Base-by-base conservation (phyloP, 345 rosid genomes). In the Rhizophora mangle region DNA sequence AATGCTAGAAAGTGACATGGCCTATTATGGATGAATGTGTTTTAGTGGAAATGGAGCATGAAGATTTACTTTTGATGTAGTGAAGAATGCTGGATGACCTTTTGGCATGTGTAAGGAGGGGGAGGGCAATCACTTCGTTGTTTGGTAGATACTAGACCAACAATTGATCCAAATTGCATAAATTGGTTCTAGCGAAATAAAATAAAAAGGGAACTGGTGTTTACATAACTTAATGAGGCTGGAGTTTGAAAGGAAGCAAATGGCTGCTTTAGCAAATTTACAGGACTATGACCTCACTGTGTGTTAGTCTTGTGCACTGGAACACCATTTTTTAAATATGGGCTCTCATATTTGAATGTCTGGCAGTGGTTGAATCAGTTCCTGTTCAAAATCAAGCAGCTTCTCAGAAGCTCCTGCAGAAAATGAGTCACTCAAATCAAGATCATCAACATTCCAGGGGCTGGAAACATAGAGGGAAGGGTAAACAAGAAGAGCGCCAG, bases 351-450 rank as follows among this genome's bases (percentile, higher is more conserved):
- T 43, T 10, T 74, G 37, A 62, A 55, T 21, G 36, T 77, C 57
- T 79, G 64, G 62, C 81, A 89, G 97, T 84, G 24, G 85, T 80
- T 63, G 93, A 94, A 78, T 70, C 85, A 56, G 85, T 82, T 13
- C 93, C 96, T 63, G 74, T 87, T 68, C 97, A 88, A 81, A 94
- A 94, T 79, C 97, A 94, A 89, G 96, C 93, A 6, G 96, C 98
- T 74, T 79, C 98, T 20, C 96, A 89, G 64, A 81, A 91, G 72
- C 93, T 94, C 63, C 89, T 89, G 46, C 91, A 84, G 82, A 94
- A 91, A 77, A 89, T 94, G 97, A 78, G 74, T 73, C 76, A 70
- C 32, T 74, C 88, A 30, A 81, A 62, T 73, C 81, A 67, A 59
- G 76, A 77, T 60, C 82, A 72, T 64, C 76, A 55, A 60, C 78